Evolutionary conservation across 257 asterid genomes (phyloP).

Genomic region (Gentiana straminea): DNA sequence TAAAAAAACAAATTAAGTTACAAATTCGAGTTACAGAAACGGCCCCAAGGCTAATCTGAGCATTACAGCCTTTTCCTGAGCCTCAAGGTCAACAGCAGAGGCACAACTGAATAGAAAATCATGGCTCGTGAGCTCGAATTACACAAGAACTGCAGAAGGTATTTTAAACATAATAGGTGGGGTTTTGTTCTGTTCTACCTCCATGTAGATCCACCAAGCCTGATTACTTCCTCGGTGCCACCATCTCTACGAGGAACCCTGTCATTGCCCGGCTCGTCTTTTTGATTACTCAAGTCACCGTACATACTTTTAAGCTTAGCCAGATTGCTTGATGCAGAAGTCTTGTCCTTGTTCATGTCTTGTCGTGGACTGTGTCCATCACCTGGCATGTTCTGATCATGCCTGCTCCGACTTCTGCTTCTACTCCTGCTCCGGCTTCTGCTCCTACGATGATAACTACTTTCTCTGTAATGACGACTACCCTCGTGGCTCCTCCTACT

Average conservation of each 20-base stretch:
- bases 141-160: too few species aligned
- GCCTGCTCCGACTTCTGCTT: slow-evolving; percentile 41
- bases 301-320: slow-evolving; percentile 86
- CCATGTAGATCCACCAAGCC: slow-evolving; percentile 92
- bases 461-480: slow-evolving; percentile 25
- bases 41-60: too few species aligned
- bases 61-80: too few species aligned
- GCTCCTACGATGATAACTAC: slow-evolving; percentile 45
- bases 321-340: slow-evolving; percentile 64
- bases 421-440: slow-evolving; percentile 52
- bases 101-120: too few species aligned
- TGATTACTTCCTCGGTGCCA: slow-evolving; percentile 85
- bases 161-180: too few species aligned
- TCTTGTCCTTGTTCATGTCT: slow-evolving; percentile 41
- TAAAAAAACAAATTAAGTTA: too few species aligned
- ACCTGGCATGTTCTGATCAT: slow-evolving; percentile 29
- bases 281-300: slow-evolving; percentile 55
- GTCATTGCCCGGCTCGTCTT: slow-evolving; percentile 39
- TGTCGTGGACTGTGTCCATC: slow-evolving; percentile 35
- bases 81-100: too few species aligned
- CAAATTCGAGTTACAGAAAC: too few species aligned
- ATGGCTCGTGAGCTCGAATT: too few species aligned
- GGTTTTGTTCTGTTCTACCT: slow-evolving; percentile 26
- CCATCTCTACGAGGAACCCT: slow-evolving; percentile 33
- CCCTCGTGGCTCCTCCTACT: slow-evolving; percentile 45